Evolutionary conservation across 2,329 filamentous ascomycete species (phyloP).

Genomic region (Lojkania enalia): DNA sequence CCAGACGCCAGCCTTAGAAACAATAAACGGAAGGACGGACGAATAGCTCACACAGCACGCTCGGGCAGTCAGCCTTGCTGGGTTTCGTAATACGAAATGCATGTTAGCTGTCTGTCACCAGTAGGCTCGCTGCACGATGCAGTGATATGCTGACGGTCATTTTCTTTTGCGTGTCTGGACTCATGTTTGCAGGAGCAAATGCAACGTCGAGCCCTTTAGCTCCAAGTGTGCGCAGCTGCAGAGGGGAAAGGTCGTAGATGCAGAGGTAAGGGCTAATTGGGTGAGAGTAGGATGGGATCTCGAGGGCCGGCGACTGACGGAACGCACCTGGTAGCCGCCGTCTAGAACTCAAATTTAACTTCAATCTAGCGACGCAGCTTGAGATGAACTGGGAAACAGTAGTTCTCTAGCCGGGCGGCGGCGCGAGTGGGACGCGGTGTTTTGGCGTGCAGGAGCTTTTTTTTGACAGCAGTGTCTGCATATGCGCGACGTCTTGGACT

Average conservation of each 20-base stretch:
- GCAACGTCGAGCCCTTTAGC: slow-evolving; percentile 19
- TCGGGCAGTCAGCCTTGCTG: background rate
- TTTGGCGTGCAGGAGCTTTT: slow-evolving; percentile 30
- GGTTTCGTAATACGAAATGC: slow-evolving; percentile 12
- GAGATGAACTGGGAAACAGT: slow-evolving; percentile 35
- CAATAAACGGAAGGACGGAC: background rate
- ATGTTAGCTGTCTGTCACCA: slow-evolving; percentile 2
- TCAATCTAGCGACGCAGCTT: slow-evolving; percentile 28
- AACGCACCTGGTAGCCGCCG: slow-evolving; percentile 1
- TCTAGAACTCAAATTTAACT: slow-evolving; percentile 18
- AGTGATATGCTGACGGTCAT: slow-evolving; percentile 2
- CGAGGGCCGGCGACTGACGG: background rate
- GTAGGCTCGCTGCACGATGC: slow-evolving; percentile 8
- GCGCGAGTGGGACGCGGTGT: slow-evolving; percentile 28
- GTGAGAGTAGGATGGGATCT: slow-evolving; percentile 6
- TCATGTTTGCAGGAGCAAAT: slow-evolving; percentile 22
- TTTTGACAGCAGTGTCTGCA: slow-evolving; percentile 29
- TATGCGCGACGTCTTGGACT: slow-evolving; percentile 33
- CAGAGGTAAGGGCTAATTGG: slow-evolving; percentile 27
- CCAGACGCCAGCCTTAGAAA: slow-evolving; percentile 8
- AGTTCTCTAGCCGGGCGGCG: slow-evolving; percentile 20
- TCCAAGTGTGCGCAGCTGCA: slow-evolving; percentile 25
- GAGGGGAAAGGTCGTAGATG: slow-evolving; percentile 21
- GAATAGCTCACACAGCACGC: background rate
- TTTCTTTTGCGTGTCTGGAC: slow-evolving; percentile 6